A percentile compares a stretch with the other conserved stretches of the same genome.
Conservation (phyloP, 2,329 filamentous ascomycete species). For the Hypoxylon sp. region DNA sequence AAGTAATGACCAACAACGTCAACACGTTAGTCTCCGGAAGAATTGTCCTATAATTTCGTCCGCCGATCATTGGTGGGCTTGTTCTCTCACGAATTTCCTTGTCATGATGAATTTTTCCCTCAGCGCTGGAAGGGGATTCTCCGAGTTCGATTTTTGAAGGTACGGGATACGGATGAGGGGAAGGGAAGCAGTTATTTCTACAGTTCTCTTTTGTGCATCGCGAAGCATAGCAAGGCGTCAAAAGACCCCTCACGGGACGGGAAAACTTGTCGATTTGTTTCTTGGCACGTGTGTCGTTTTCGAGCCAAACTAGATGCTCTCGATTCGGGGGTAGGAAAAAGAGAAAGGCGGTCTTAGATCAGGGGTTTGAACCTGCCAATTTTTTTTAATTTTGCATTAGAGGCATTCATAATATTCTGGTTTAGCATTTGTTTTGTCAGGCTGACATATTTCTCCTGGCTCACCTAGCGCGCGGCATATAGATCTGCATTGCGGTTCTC, state of each 20-base stretch:
- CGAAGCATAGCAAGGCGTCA: constrained; percentile 44
- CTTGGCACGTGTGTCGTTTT: constrained; percentile 13
- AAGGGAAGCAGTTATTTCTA: constrained; percentile 21
- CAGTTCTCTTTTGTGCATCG: constrained; percentile 33
- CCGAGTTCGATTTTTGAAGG: constrained; percentile 11
- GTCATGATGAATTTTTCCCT: constrained; percentile 27
- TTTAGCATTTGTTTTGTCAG: constrained; percentile 5
- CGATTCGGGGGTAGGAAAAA: constrained; percentile 19
- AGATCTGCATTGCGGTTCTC: constrained; percentile 30
- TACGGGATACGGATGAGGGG: constrained; percentile 16
- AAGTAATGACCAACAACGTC: constrained; percentile 25
- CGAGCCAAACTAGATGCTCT: constrained; percentile 26
- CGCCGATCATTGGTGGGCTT: neutral
- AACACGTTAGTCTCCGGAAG: constrained; percentile 1
- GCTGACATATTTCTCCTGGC: constrained; percentile 2
- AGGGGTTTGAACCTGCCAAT: constrained; percentile 25
- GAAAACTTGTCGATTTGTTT: constrained; percentile 26
- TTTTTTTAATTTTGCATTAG: constrained; percentile 21
- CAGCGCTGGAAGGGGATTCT: constrained; percentile 5
- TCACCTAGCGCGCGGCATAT: constrained; percentile 28
- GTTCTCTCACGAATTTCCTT: constrained; percentile 42
- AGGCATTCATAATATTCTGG: constrained; percentile 11
- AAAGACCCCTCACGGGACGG: constrained; percentile 38
- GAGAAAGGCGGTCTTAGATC: constrained; percentile 23
- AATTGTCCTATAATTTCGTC: neutral